A percentile compares a stretch with the other conserved stretches of the same genome.
These are phyloP conservation scores for Euphrasia arctica DNA, from an alignment of 305 asterid species.

Conservation along the genomic window DNA sequence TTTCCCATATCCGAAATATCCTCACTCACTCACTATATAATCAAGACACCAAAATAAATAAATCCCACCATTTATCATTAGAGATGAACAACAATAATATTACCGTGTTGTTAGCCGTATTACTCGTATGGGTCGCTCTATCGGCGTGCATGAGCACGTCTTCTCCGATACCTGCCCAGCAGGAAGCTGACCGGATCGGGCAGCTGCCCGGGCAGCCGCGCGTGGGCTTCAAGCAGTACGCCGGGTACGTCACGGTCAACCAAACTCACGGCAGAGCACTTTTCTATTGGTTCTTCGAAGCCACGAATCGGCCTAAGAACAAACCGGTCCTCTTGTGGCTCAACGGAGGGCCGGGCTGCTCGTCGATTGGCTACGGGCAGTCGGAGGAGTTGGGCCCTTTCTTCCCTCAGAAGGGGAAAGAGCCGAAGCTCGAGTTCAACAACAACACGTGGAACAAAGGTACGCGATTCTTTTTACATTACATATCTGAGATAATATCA, in stretches of 20 bases:
- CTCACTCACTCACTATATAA: background rate
- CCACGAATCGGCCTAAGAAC: slow-evolving; percentile 36
- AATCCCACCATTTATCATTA: background rate
- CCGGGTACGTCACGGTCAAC: slow-evolving; percentile 74
- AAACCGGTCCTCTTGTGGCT: slow-evolving; percentile 81
- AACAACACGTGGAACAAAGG: slow-evolving; percentile 76
- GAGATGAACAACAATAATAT: background rate
- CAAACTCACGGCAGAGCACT: slow-evolving; percentile 78
- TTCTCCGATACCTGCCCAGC: slow-evolving; percentile 29
- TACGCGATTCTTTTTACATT: too few relatives aligned
- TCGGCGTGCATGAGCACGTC: background rate
- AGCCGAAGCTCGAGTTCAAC: slow-evolving; percentile 63
- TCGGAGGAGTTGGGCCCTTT: slow-evolving; percentile 90
- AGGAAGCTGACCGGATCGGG: slow-evolving; percentile 58
- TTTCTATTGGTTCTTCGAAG: slow-evolving; percentile 89
- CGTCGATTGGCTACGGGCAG: slow-evolving; percentile 80
- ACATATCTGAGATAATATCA: too few relatives aligned
- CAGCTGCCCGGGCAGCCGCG: slow-evolving; percentile 74
- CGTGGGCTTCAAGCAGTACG: slow-evolving; percentile 66
- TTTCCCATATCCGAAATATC: too few relatives aligned
- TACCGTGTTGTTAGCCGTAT: background rate
- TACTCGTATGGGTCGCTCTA: background rate
- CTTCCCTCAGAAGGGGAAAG: slow-evolving; percentile 51
- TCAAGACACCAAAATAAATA: background rate
- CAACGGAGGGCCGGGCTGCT: slow-evolving; percentile 98